Percentiles rank a stretch among this genome's conserved stretches.
phyloP scores from a whole-genome alignment of 2,329 filamentous ascomycete genomes.

The Thielaviopsis musarum region DNA sequence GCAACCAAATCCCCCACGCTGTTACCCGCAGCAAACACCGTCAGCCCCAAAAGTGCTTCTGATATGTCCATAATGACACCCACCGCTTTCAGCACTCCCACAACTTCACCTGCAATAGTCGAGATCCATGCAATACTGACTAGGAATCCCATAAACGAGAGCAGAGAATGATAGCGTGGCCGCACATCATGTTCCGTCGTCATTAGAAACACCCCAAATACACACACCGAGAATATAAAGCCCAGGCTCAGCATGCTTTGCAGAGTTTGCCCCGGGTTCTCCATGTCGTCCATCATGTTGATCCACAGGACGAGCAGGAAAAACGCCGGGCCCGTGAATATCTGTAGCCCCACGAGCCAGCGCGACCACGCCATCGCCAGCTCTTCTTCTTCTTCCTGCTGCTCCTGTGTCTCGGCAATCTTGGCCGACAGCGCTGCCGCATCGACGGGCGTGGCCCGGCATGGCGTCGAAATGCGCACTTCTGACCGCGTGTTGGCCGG shows the following conservation, averaged over 20 bases:
- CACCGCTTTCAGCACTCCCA: slow-evolving; percentile 82
- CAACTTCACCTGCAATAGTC: slow-evolving; percentile 87
- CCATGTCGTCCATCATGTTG: slow-evolving; percentile 42
- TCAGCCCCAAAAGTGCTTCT: slow-evolving; percentile 85
- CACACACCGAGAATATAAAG: slow-evolving; percentile 49
- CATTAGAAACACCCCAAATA: slow-evolving; percentile 48
- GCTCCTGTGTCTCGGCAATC: slow-evolving; percentile 2
- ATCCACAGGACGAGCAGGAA: slow-evolving; percentile 61
- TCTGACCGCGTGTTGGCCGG: slow-evolving; percentile 13
- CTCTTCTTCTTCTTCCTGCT: slow-evolving; percentile 13
- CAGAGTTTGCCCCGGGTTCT: slow-evolving; percentile 34
- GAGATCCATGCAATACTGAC: slow-evolving; percentile 95
- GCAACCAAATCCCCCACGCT: slow-evolving; percentile 87
- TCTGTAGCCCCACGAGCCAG: slow-evolving; percentile 74
- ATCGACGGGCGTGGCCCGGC: slow-evolving; percentile 1
- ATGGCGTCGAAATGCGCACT: not conserved
- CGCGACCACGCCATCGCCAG: slow-evolving; percentile 59
- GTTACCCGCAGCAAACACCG: slow-evolving; percentile 92
- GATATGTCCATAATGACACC: slow-evolving; percentile 86
- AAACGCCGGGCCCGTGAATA: slow-evolving; percentile 77
- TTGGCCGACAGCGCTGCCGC: slow-evolving; percentile 2
- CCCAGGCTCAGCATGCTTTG: slow-evolving; percentile 43
- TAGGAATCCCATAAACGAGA: slow-evolving; percentile 79
- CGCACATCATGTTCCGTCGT: slow-evolving; percentile 51
- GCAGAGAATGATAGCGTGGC: slow-evolving; percentile 56